A percentile compares a stretch with the other conserved stretches of the same genome.
These are phyloP conservation scores for Xylariaceae sp. DNA, from an alignment of 2,329 filamentous ascomycete species.

Conservation along the genomic window DNA sequence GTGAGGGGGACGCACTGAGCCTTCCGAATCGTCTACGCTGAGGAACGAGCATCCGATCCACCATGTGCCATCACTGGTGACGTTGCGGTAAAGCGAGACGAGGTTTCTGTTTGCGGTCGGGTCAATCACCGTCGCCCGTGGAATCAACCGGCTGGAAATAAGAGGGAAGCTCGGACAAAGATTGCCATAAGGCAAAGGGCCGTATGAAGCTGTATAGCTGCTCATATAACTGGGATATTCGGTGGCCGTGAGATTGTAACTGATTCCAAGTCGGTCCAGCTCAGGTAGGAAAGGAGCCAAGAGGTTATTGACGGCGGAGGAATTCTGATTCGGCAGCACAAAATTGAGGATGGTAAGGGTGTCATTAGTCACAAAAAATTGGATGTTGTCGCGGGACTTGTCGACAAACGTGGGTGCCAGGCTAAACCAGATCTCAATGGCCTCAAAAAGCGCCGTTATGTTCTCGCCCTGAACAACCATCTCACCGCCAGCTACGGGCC, in stretches of 20 bases:
- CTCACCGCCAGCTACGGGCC: too few species aligned
- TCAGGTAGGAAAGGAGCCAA: slow-evolving; percentile 4
- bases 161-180: slow-evolving; percentile 1
- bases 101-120: not conserved
- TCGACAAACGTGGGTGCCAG: not conserved
- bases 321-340: slow-evolving; percentile 1
- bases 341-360: slow-evolving; percentile 1
- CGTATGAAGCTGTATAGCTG: slow-evolving; percentile 2
- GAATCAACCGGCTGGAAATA: slow-evolving; percentile 8
- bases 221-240: slow-evolving; percentile 1
- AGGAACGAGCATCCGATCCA: slow-evolving; percentile 4
- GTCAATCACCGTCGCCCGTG: slow-evolving; percentile 4
- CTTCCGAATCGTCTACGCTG: not conserved
- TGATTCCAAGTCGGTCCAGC: slow-evolving; percentile 4
- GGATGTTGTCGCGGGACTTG: not conserved
- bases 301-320: not conserved
- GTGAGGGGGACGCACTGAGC: not conserved
- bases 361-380: not conserved
- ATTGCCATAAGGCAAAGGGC: slow-evolving; percentile 13
- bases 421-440: not conserved
- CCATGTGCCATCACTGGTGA: slow-evolving; percentile 2
- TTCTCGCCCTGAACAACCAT: too few species aligned
- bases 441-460: not conserved
- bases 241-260: slow-evolving; percentile 4
- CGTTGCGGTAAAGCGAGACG: not conserved